Evolutionary conservation across 768 basidiomycete genomes (phyloP), one percentile per base, ranked within the genome.

Genomic region (Amyloporia xantha): DNA sequence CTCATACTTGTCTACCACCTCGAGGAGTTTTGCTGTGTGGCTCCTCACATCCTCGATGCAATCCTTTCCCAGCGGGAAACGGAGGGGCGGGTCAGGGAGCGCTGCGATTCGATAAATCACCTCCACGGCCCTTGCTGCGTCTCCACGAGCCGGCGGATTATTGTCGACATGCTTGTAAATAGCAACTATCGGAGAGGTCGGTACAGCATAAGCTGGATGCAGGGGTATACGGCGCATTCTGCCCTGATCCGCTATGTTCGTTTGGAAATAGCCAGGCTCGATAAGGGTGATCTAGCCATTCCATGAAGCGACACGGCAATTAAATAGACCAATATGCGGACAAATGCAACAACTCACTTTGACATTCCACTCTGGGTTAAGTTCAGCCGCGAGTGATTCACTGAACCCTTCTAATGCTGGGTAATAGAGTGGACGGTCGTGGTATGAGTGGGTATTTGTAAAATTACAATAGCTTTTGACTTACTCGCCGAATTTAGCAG

Each of bases 301-400:
- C 2, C 23, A 21, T 7, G 23, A 15, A 24, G 5, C n/a, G 10
- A 12, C 26, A 4, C 11, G 7, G 44, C 20, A 4, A 33, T 12
- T 35, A 20, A 20, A 27, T 3, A 9, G 30, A 17, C 5, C 10
- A 25, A 10, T 5, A 7, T 12, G 7, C 12, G 3, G 11, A 4
- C 7, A n/a, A 24, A 23, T 15, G 51, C 20, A 7, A 28, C 17
- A 27, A 17, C 36, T 52, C 49, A 66, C 68, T 48, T 58, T 69
- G 52, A 69, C 66, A 44, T 66, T 61, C 68, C 68, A 69, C 3
- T 49, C 56, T 1, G 68, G 67, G 39, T 69, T 62, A n/a, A 69
- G 59, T 42, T 69, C 68, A 26, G 46, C 43, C 17, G 54, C 59
- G 3, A 67, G 53, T 19, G 54, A 27, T 44, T 66, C 56, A 1